Conservation (phyloP, 192 early-diverging fungal species). For the Coemansia sp. region DNA sequence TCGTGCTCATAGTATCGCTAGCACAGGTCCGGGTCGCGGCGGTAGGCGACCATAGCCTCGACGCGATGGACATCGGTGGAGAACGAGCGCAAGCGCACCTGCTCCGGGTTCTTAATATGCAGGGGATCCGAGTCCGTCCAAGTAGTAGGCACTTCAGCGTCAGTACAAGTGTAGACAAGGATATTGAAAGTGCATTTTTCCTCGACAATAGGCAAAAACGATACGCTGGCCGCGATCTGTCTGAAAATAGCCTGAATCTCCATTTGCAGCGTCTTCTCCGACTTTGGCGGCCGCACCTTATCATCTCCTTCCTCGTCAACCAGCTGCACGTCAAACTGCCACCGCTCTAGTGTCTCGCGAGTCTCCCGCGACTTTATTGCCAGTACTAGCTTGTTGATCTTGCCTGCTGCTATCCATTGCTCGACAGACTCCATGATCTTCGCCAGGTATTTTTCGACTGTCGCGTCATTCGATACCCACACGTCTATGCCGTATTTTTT, state of each 20-base stretch:
- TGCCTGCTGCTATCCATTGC: conserved; percentile 75
- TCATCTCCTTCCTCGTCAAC: conserved; percentile 48
- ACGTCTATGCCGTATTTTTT: conserved; percentile 90
- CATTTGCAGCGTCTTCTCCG: conserved; percentile 53
- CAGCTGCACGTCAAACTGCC: conserved; percentile 93
- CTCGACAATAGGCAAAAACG: conserved; percentile 87
- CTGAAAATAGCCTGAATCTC: conserved; percentile 92
- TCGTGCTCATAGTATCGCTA: background rate
- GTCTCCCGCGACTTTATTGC: conserved; percentile 86
- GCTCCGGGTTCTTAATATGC: conserved; percentile 83
- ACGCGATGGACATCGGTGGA: conserved; percentile 84
- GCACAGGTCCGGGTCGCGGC: conserved; percentile 63
- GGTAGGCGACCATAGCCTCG: conserved; percentile 87
- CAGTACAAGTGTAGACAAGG: conserved; percentile 84
- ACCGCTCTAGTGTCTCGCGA: conserved; percentile 83
- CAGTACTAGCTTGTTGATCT: conserved; percentile 84
- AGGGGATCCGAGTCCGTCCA: conserved; percentile 86
- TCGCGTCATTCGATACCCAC: conserved; percentile 75
- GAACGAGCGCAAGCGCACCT: conserved; percentile 83
- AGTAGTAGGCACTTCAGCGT: conserved; percentile 81
- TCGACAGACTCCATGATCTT: conserved; percentile 81
- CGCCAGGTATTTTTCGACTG: conserved; percentile 73
- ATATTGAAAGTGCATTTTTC: conserved; percentile 94
- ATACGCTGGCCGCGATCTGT: conserved; percentile 88
- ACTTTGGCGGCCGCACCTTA: conserved; percentile 39